Conservation (phyloP, 805 yeast genomes). For the Yamadazyma ubonensis region DNA sequence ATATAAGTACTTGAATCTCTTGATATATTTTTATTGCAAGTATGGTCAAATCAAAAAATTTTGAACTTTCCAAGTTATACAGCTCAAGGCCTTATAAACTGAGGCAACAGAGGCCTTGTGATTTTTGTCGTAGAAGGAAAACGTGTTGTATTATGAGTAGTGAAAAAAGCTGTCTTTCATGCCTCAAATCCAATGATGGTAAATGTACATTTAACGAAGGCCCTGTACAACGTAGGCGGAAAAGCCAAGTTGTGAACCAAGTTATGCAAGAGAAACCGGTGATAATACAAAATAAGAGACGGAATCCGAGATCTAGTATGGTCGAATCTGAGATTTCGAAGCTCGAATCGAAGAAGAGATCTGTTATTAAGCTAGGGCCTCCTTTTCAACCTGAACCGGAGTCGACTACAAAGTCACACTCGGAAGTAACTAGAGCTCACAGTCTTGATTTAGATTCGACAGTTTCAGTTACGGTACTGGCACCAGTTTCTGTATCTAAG, state of each 20-base stretch:
- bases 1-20: neutral
- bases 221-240: conserved; percentile 22
- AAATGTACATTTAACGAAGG: conserved; percentile 32
- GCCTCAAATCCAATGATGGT: conserved; percentile 28
- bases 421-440: too few relatives aligned
- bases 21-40: too few relatives aligned
- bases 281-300: neutral
- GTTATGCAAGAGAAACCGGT: conserved; percentile 1
- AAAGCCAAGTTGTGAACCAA: too few relatives aligned
- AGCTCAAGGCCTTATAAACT: conserved; percentile 31
- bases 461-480: neutral
- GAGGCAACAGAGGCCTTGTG: conserved; percentile 35
- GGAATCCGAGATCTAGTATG: too few relatives aligned
- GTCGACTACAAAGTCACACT: too few relatives aligned
- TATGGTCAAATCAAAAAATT: conserved; percentile 11
- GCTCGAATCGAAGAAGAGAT: too few relatives aligned
- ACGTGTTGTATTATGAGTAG: conserved; percentile 35
- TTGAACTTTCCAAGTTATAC: conserved; percentile 11
- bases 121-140: conserved; percentile 33
- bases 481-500: neutral
- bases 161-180: conserved; percentile 30
- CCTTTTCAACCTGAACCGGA: too few relatives aligned
- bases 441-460: too few relatives aligned
- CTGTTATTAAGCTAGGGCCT: too few relatives aligned
- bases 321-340: too few relatives aligned